Evolutionary conservation across 2,329 filamentous ascomycete species (phyloP), one percentile per base, ranked within the genome.

Genomic region (Colletotrichum plurivorum): DNA sequence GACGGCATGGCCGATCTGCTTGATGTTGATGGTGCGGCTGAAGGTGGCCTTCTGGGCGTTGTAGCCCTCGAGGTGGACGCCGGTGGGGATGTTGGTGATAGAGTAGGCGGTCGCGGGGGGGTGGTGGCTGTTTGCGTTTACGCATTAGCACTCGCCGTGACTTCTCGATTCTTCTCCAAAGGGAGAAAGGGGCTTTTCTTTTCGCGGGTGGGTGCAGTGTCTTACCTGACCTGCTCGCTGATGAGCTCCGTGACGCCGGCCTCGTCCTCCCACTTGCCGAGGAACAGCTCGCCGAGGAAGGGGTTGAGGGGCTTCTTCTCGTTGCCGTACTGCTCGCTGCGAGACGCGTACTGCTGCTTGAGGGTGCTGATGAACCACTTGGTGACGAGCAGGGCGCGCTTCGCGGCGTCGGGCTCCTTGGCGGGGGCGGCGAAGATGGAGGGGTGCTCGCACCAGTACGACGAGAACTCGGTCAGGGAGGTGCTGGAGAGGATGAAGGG

Each of bases 251-350:
- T 98, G 55, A 90, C 92, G 66, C 95, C 95, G 61, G 90, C 89
- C 54, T 89, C 87, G 77, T 97, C 93, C 67, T 92, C 89, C 96
- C 96, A 99, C 75, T 91, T 92, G 25, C 95, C 96, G 31, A 98
- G 82, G 82, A 98, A 98, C 41, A 98, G 88, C 84, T 99, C 95
- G 65, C 95, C 95, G 43, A 99, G 83, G 83, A 99, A 98, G 0
- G 96, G 96, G 78, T 99, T 98, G 69, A 99, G 84, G 2, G 95
- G 95, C 85, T 98, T 99, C 90, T 98, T 98, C 86, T 98, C 95
- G 77, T 94, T 96, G 57, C 94, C 94, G 72, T 87, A 90, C 75
- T 90, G 84, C 74, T 98, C 95, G 78, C 93, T 97, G 68, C 88
- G 87, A 76, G 85, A 89, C 67, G 89, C 88, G 76, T 91, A 90